phyloP scores from a whole-genome alignment of 768 basidiomycete species.

The Krasilnikovozyma curviuscula region DNA sequence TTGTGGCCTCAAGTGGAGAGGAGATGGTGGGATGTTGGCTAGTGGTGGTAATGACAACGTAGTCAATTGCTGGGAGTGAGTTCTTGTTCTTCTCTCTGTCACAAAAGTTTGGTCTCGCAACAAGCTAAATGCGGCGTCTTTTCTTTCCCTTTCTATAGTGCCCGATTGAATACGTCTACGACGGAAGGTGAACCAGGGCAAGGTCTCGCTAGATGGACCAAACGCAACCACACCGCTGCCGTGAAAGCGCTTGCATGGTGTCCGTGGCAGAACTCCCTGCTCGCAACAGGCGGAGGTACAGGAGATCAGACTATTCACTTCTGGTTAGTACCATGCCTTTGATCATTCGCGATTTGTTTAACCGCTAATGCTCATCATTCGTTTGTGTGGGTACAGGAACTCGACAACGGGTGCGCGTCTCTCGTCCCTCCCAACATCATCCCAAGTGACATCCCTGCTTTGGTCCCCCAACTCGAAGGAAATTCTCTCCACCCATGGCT shows the following conservation, averaged over 20 bases:
- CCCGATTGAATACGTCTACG: conserved; percentile 13
- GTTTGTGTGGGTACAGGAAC: conserved; percentile 8
- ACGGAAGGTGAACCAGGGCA: conserved; percentile 5
- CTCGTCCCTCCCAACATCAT: conserved; percentile 64
- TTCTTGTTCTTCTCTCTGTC: conserved; percentile 33
- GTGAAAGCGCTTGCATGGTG: conserved; percentile 84
- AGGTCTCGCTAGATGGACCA: conserved; percentile 57
- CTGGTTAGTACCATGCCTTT: conserved; percentile 14
- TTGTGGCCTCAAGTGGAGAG: conserved; percentile 30
- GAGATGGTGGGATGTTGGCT: conserved; percentile 34
- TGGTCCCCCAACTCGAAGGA: conserved; percentile 80
- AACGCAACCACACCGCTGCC: conserved; percentile 75
- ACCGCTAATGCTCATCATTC: conserved; percentile 31
- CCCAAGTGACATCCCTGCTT: conserved; percentile 78
- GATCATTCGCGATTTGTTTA: conserved; percentile 71
- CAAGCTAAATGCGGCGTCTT: not conserved
- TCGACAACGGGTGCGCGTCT: conserved; percentile 61
- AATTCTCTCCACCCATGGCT: conserved; percentile 79
- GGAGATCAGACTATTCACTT: conserved; percentile 46
- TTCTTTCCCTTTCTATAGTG: conserved; percentile 14
- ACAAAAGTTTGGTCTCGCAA: not conserved
- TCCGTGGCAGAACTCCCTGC: conserved; percentile 78
- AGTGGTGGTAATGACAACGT: conserved; percentile 96
- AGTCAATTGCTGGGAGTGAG: conserved; percentile 88
- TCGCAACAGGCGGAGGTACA: conserved; percentile 87